Evolutionary conservation across 306 rosid genomes (phyloP), one percentile per base, ranked within the genome.

Genomic region (Dalbergia cultrata): DNA sequence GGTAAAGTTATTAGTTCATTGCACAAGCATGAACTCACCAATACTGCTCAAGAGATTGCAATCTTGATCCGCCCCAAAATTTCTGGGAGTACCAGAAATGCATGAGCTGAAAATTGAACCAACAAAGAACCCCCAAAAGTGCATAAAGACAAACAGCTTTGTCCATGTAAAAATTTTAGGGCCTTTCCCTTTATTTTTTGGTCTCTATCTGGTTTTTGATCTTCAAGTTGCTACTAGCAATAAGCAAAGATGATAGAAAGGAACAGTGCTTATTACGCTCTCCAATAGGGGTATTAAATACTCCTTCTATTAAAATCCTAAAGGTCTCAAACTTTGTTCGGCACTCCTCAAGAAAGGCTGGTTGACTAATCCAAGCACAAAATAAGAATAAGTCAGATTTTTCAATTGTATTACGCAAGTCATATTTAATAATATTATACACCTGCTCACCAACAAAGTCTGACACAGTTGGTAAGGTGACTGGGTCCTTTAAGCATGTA

Each of bases 31-130:
- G 9, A 83, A 72, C 83, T 79, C 59, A 80, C 73, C 73, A 50
- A 8, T 52, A 50, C 14, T 59, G 21, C 18, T 49, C 53, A 67
- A 60, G 56, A 84, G 67, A 62, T 19, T 62, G 82, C 59, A 62
- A 63, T 69, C 79, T n/a, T 45, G 54, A 0, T 75, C 45, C 9
- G 72, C 34, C 53, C 74, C 43, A 52, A 31, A 73, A 13, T 60
- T 50, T 13, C 11, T 67, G 16, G 77, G 50, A 75, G 50, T 68
- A 52, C 21, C 81, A 67, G 26, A 59, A 59, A 74, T 75, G 73
- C 74, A 49, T 62, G 79, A 84, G 70, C 60, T 75, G 59, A 84
- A 80, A 64, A 84, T 35, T 2, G 66, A 54, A 19, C 71, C 84
- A 16, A 71, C 79, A 19, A 75, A 61, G n/a, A 80, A 21, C 53